Evolutionary conservation across 2,329 filamentous ascomycete genomes (phyloP).

Genomic region (Pseudogymnoascus pannorum): DNA sequence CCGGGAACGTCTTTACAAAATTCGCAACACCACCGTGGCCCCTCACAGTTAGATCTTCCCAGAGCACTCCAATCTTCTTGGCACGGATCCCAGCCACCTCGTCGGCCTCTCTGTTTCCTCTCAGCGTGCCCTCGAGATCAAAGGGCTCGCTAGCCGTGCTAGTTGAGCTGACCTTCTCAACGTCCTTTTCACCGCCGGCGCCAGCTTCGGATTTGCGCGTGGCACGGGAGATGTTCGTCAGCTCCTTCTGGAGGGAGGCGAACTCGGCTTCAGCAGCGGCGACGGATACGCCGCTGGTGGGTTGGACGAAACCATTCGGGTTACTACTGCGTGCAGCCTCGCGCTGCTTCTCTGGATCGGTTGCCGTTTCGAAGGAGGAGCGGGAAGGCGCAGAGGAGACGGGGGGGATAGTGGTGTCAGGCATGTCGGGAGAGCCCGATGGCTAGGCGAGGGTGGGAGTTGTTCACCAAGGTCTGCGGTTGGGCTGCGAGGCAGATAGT

Average conservation of each 20-base stretch:
- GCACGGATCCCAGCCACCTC: slow-evolving; percentile 69
- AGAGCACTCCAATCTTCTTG: slow-evolving; percentile 74
- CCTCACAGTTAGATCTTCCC: slow-evolving; percentile 69
- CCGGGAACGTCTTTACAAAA: slow-evolving; percentile 64
- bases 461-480: not conserved
- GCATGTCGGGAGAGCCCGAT: not conserved
- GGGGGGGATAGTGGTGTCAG: not conserved
- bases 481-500: not conserved
- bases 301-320: slow-evolving; percentile 39
- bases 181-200: slow-evolving; percentile 38
- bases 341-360: slow-evolving; percentile 15
- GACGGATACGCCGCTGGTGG: slow-evolving; percentile 49
- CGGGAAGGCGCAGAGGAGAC: not conserved
- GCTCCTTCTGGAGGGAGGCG: slow-evolving; percentile 54
- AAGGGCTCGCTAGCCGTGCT: slow-evolving; percentile 50
- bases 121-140: slow-evolving; percentile 67
- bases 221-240: slow-evolving; percentile 49
- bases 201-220: slow-evolving; percentile 44
- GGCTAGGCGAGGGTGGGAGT: not conserved
- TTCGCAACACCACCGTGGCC: slow-evolving; percentile 69
- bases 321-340: slow-evolving; percentile 39
- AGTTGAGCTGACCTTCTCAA: slow-evolving; percentile 48
- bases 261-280: slow-evolving; percentile 64
- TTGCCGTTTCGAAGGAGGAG: slow-evolving; percentile 2
- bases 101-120: slow-evolving; percentile 64